phyloP scores from a whole-genome alignment of 805 yeast species.

The Candida palmyrensis region DNA sequence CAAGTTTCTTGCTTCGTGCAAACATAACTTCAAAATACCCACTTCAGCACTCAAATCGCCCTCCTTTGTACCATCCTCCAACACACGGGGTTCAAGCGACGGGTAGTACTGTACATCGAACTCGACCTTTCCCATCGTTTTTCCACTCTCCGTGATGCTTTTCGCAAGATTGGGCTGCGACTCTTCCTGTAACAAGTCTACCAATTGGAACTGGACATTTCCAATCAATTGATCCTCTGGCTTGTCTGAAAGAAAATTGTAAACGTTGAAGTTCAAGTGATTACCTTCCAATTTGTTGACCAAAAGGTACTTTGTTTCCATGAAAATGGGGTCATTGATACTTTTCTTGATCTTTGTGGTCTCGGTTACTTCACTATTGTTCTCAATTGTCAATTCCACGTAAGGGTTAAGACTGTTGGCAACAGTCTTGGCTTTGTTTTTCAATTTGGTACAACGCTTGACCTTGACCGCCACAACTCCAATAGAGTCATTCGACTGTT shows the following conservation, averaged over 20 bases:
- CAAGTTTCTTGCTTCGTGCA: conserved; percentile 57
- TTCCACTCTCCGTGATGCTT: conserved; percentile 45
- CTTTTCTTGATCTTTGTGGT: conserved; percentile 55
- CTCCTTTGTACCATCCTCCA: conserved; percentile 47
- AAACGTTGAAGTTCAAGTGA: conserved; percentile 46
- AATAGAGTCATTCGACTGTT: conserved; percentile 58
- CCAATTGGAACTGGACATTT: conserved; percentile 49
- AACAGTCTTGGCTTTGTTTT: conserved; percentile 35
- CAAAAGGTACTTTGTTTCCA: conserved; percentile 59
- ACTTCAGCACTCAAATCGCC: conserved; percentile 57
- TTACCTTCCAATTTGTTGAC: conserved; percentile 54
- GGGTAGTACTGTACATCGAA: conserved; percentile 54
- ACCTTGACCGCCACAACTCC: conserved; percentile 67
- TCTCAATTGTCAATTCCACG: conserved; percentile 34
- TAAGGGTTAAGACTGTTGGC: conserved; percentile 49
- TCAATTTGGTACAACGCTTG: conserved; percentile 47
- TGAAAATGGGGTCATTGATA: conserved; percentile 56
- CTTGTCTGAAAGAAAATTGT: conserved; percentile 47
- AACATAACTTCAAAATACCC: conserved; percentile 62
- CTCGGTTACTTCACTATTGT: conserved; percentile 40
- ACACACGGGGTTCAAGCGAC: conserved; percentile 35
- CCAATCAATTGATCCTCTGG: conserved; percentile 49
- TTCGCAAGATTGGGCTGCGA: conserved; percentile 37
- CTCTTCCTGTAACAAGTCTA: conserved; percentile 55
- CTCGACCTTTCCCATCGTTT: conserved; percentile 52